Evolutionary conservation across 495 filamentous ascomycete species (phyloP).

Genomic region (Penicillium riverlandense): DNA sequence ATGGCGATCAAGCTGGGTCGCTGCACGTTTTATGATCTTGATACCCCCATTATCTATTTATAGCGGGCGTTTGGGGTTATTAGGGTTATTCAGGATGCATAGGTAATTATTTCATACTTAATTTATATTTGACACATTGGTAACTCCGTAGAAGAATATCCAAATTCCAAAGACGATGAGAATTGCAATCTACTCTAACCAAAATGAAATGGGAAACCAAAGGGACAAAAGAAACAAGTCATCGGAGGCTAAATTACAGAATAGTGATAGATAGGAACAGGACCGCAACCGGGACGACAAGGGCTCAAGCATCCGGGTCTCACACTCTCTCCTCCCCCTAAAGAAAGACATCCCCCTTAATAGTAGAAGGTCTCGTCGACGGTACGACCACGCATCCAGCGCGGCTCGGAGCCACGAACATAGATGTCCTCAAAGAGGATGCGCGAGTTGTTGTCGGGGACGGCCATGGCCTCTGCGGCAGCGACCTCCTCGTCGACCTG

Average conservation of each 20-base stretch:
- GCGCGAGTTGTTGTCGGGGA: slow-evolving; percentile 66
- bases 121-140: no score
- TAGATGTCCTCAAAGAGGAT: slow-evolving; percentile 97
- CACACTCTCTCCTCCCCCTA: slow-evolving; percentile 1
- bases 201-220: slow-evolving; percentile 10
- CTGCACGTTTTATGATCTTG: not conserved
- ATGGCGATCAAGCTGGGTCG: not conserved
- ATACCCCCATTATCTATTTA: not conserved
- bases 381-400: slow-evolving; percentile 82
- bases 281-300: no score
- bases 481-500: slow-evolving; percentile 86
- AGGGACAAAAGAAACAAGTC: slow-evolving; percentile 18
- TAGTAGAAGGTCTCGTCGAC: slow-evolving; percentile 95
- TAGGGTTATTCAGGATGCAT: not conserved
- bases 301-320: not conserved
- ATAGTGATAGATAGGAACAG: slow-evolving; percentile 21
- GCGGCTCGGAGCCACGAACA: slow-evolving; percentile 82
- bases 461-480: slow-evolving; percentile 76
- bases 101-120: slow-evolving; percentile 1
- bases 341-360: slow-evolving; percentile 19
- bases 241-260: slow-evolving; percentile 30
- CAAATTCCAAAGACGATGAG: slow-evolving; percentile 3
- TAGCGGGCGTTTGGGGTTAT: no score
- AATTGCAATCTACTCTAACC: slow-evolving; percentile 21
- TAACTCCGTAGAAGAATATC: no score